Base-by-base conservation (phyloP, 2,329 filamentous ascomycete genomes). In the Xylariaceae sp. region DNA sequence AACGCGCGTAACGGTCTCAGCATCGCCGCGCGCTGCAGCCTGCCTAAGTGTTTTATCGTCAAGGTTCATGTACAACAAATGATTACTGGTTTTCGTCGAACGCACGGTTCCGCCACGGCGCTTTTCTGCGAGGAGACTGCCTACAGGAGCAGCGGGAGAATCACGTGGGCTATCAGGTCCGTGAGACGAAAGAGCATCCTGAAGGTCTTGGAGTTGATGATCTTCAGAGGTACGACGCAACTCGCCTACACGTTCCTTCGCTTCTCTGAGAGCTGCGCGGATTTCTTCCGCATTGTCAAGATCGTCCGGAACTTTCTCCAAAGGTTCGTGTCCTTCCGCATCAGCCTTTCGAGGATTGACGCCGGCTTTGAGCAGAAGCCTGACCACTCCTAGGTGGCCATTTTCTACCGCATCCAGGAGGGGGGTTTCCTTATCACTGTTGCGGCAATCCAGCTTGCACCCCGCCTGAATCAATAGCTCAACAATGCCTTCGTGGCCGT, bases 401-500 rank as follows among this genome's bases (percentile, higher is more conserved):
- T 99, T 99, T 66, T 98, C 95, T 24, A 98, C 92, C 4, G 95
- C 95, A 77, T 99, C 95, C 51, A 99, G 88, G 31, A 99, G 82
- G 24, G 95, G 95, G 0, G 95, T 98, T 68, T 99, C 95, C 68
- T 91, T 92, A 67, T 92, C 89, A 67, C 91, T 87, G 67, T 89
- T 87, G 56, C 87, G 79, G 67, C 84, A 94, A 68, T 97, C 90
- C 41, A 95, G 82, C 53, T 91, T 89, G 74, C 93, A 96, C 29
- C 91, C 91, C 61, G 91, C 88, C 7, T 91, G 85, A 60, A 99
- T 87, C 34, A 99, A 78, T 50, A 96, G 89, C 71, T 90, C 87
- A 34, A 98, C 95, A 54, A 98, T 93, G 52, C 95, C 86, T 28
- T 88, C 87, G 72, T 88, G 90, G 6, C 95, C 95, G 69, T 95